Conservation (phyloP, 176 grass and related monocot species). For the Bolboschoenus planiculmis region DNA sequence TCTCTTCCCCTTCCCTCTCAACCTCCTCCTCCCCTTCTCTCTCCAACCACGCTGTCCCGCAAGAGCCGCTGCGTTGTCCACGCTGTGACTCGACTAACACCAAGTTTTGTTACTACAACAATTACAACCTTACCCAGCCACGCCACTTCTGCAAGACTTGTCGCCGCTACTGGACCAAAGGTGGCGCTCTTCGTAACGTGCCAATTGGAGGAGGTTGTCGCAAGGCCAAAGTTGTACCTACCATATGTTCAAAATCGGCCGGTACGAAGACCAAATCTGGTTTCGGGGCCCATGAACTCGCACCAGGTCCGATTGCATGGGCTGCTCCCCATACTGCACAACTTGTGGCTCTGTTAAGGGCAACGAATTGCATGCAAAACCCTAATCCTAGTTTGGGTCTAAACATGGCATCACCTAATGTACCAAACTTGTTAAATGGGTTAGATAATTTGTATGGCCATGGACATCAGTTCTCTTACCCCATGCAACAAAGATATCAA, state of each 20-base stretch:
- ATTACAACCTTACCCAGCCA: slow-evolving; percentile 41
- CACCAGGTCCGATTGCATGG: slow-evolving; percentile 12
- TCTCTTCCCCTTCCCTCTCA: background rate
- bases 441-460: slow-evolving; percentile 17
- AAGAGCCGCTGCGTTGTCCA: slow-evolving; percentile 31
- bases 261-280: background rate
- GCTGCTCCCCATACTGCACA: slow-evolving; percentile 20
- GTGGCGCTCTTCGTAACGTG: slow-evolving; percentile 35
- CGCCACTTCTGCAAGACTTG: slow-evolving; percentile 45
- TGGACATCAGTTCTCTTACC: slow-evolving; percentile 10
- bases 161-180: slow-evolving; percentile 43
- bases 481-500: slow-evolving; percentile 20
- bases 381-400: slow-evolving; percentile 9
- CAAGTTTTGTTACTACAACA: slow-evolving; percentile 53
- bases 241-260: slow-evolving; percentile 10
- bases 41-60: slow-evolving; percentile 3
- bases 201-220: slow-evolving; percentile 38
- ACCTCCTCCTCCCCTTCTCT: background rate
- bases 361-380: slow-evolving; percentile 22
- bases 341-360: slow-evolving; percentile 11
- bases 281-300: slow-evolving; percentile 1
- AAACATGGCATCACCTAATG: slow-evolving; percentile 10
- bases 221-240: slow-evolving; percentile 30
- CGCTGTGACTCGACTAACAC: slow-evolving; percentile 39
- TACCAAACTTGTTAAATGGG: slow-evolving; percentile 7